phyloP scores from a whole-genome alignment of 352 stramenopile genomes.

The Phytophthora megakarya region DNA sequence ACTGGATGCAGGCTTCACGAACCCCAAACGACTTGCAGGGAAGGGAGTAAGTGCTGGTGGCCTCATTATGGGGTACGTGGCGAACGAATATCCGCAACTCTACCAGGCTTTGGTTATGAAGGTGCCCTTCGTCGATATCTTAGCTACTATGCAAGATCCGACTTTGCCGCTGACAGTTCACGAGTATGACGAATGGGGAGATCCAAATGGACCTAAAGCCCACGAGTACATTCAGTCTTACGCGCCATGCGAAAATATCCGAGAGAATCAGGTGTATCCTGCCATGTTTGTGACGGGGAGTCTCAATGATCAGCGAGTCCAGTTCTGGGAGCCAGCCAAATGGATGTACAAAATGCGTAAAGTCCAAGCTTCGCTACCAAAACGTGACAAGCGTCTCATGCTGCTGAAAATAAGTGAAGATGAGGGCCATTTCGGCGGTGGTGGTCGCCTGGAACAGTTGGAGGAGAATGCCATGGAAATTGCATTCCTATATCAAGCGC shows the following conservation, averaged over 20 bases:
- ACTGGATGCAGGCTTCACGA: constrained; percentile 67
- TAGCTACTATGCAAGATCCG: constrained; percentile 87
- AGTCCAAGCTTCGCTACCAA: constrained; percentile 41
- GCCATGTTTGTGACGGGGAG: constrained; percentile 86
- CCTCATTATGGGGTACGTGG: constrained; percentile 87
- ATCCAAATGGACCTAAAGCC: constrained; percentile 49
- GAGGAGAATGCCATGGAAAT: constrained; percentile 83
- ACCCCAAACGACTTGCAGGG: constrained; percentile 58
- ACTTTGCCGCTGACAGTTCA: constrained; percentile 88
- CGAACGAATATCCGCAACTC: constrained; percentile 76
- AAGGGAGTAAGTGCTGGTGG: constrained; percentile 88
- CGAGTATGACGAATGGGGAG: constrained; percentile 93
- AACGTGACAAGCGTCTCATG: constrained; percentile 42
- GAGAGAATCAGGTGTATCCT: constrained; percentile 51
- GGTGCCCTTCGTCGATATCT: constrained; percentile 90
- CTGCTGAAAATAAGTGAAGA: constrained; percentile 80
- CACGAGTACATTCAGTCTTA: constrained; percentile 84
- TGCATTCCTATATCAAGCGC: constrained; percentile 79
- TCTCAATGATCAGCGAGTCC: constrained; percentile 82
- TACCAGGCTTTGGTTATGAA: constrained; percentile 86
- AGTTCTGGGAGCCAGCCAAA: constrained; percentile 89
- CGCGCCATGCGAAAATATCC: constrained; percentile 77
- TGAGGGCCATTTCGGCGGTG: constrained; percentile 82
- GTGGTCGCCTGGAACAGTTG: constrained; percentile 76
- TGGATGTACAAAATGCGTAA: constrained; percentile 80